Base-by-base conservation (phyloP, 108 stramenopile genomes). In the Hondaea fermentalgiana region DNA sequence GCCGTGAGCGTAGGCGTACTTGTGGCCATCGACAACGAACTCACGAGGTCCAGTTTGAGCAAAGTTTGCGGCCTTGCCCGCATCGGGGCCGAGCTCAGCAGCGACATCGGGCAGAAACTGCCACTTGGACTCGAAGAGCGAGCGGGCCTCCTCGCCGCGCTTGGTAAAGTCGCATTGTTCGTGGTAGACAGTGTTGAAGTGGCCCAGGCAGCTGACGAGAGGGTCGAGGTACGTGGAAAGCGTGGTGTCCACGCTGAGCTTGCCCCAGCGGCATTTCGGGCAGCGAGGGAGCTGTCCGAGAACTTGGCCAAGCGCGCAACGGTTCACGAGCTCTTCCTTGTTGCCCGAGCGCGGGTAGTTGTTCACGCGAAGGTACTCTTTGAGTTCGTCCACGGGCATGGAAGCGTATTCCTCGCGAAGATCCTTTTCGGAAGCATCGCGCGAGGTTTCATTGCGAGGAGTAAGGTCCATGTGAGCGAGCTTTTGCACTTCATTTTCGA, bases 311-410 rank as follows among this genome's bases (percentile, higher is more conserved):
- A 53, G 25, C n/a, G 51, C 76, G 28, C 76, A 83, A 45, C 76
- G 76, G 76, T 53, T 83, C 49, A 83, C 76, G 76, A 83, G 76
- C 76, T 83, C 17, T 3, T 83, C 51, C 51, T 83, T 83, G 49
- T 2, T 83, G 6, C 76, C 76, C 49, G 49, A 53, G 23, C 44
- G 49, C 49, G 76, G 49, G 49, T 53, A 53, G 49, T 53, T 53
- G 51, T 83, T 83, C 19, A 83, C 49, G 25, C 51, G 45, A 47
- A 83, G 51, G 25, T 53, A 53, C 51, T 47, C 76, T 23, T 83
- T 83, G 25, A 83, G 45, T 45, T 83, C 76, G 19, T 47, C 76
- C 0, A 83, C 49, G 3, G 45, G 45, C 76, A 83, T 83, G 45
- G 49, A 43, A 23, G 43, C 76, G 51, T 83, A 83, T 17, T 53